Evolutionary conservation across 352 stramenopile genomes (phyloP), one percentile per base, ranked within the genome.

Genomic region (Phytopythium chamaehyphon): DNA sequence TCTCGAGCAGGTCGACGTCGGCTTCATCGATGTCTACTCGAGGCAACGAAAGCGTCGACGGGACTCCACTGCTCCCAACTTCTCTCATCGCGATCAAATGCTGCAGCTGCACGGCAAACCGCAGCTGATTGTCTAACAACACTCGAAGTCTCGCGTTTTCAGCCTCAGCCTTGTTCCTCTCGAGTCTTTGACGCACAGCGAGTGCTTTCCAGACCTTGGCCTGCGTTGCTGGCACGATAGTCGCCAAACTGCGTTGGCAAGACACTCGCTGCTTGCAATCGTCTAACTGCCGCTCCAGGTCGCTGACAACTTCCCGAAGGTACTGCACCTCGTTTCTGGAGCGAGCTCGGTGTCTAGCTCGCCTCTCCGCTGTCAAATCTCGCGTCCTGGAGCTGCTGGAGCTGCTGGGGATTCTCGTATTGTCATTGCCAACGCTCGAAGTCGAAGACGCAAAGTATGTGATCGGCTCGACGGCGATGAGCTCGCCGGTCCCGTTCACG

Each of bases 1-100:
- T 53, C 36, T 66, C 57, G 33, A 69, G 57, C 21, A 69, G 15
- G n/a, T 23, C 31, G 0, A 40, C 45, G 42, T 69, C 61, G 8
- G 11, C 26, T 14, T 16, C 11, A 39, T 54, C 44, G 3, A 35
- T 19, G 1, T 15, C 16, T 7, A 23, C 35, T 14, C 33, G 36
- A 9, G 24, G 37, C 35, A 46, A 3, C n/a, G 21, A 0, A 15
- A 22, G 6, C 0, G 28, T 12, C 0, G 5, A 15, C 9, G 28
- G 28, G 5, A 33, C 28, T 33, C 28, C 28, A 9, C 5, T 33
- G 28, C 5, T 33, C 9, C 28, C 28, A 33, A 9, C 9, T 9
- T 33, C 28, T 33, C 28, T 5, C 28, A 33, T 33, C 28, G 28
- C 28, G 28, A 33, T 33, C 28, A 33, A 10, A 33, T 33, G 28